Evolutionary conservation across 495 filamentous ascomycete genomes (phyloP).

Genomic region (Penicillium simplicissimum): DNA sequence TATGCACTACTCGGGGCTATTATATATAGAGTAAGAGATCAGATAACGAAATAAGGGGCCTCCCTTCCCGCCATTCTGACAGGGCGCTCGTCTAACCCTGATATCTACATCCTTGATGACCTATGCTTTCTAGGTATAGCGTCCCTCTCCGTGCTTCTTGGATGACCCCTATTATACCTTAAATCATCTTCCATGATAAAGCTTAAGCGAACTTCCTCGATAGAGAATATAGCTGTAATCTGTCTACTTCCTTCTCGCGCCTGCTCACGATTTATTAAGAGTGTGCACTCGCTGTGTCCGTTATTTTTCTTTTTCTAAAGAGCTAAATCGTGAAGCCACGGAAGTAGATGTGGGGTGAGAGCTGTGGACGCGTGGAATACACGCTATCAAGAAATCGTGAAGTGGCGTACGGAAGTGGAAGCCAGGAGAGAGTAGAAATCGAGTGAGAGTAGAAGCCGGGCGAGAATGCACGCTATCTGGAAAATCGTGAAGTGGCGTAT

Average conservation of each 20-base stretch:
- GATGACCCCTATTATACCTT: background rate
- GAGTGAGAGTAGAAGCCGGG: no score
- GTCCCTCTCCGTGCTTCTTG: background rate
- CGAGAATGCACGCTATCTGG: background rate
- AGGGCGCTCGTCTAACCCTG: background rate
- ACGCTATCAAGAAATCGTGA: background rate
- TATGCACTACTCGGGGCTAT: background rate
- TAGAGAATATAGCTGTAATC: background rate
- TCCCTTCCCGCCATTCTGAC: background rate
- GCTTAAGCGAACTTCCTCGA: background rate
- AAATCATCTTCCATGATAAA: background rate
- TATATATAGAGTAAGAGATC: slow-evolving; percentile 4
- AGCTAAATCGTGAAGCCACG: background rate
- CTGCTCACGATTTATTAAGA: background rate
- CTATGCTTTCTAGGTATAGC: background rate
- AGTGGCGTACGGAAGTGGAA: no score
- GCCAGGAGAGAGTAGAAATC: no score
- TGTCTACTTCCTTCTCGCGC: background rate
- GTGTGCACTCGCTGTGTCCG: background rate
- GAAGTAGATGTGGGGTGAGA: background rate
- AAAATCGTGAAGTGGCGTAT: background rate
- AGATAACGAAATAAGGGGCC: background rate
- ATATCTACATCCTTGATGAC: background rate
- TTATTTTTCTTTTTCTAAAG: background rate
- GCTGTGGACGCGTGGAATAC: background rate